Conservation (phyloP, 73 alveolate species). For the Uronychia binucleata region DNA sequence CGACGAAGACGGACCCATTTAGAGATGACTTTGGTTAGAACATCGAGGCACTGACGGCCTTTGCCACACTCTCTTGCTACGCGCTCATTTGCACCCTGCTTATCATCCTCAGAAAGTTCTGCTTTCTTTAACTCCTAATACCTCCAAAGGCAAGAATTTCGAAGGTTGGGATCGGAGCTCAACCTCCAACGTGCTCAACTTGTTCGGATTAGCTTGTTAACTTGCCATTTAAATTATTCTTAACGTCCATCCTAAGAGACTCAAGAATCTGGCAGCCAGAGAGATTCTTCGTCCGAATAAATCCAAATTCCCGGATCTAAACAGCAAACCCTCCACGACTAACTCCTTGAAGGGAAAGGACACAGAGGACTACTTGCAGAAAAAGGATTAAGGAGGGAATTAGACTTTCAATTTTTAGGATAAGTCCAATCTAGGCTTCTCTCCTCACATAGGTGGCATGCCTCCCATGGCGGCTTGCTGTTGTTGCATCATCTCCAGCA, state of each 20-base stretch:
- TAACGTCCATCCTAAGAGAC: neutral
- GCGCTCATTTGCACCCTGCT: neutral
- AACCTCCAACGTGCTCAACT: neutral
- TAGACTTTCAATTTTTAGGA: neutral
- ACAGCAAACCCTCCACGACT: neutral
- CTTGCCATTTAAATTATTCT: neutral
- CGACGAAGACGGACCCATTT: neutral
- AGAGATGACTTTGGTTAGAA: neutral
- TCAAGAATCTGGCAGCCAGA: neutral
- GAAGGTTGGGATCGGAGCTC: neutral
- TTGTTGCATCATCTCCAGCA: constrained; percentile 61
- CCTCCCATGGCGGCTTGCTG: constrained; percentile 54
- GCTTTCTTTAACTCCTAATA: neutral
- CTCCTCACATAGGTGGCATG: constrained; percentile 53
- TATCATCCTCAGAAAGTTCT: neutral
- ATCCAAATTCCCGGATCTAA: neutral
- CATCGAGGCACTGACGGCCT: neutral
- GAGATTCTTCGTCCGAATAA: too few species aligned
- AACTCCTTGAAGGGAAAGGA: neutral
- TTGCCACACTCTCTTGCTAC: neutral
- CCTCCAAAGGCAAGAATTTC: neutral
- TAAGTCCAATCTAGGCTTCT: neutral
- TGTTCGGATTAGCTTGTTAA: too few species aligned
- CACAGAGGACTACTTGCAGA: neutral
- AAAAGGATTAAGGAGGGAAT: neutral